Percentiles rank a stretch among this genome's conserved stretches.
Conservation (phyloP, 1,139 yeast genomes). For the Pneumocystis canis region DNA sequence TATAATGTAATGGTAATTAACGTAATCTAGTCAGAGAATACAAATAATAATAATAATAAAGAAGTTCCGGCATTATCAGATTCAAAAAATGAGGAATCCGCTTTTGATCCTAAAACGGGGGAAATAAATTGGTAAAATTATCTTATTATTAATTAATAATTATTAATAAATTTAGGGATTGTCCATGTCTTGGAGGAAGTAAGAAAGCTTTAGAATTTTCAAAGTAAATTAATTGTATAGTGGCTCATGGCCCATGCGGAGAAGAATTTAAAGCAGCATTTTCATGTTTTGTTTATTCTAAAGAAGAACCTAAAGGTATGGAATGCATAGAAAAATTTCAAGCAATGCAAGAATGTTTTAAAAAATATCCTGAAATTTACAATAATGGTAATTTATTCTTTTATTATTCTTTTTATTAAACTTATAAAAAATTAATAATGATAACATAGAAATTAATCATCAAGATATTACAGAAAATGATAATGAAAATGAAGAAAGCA, state of each 20-base stretch:
- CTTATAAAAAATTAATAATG: not conserved
- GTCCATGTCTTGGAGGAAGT: slow-evolving; percentile 96
- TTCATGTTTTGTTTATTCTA: slow-evolving; percentile 88
- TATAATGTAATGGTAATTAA: not conserved
- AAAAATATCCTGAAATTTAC: slow-evolving; percentile 83
- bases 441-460: too few relatives aligned
- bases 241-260: slow-evolving; percentile 57
- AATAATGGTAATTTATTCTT: slow-evolving; percentile 41
- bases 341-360: slow-evolving; percentile 85
- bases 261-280: slow-evolving; percentile 90
- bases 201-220: slow-evolving; percentile 42
- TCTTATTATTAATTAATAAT: not conserved
- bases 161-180: slow-evolving; percentile 33
- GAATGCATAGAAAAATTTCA: slow-evolving; percentile 90
- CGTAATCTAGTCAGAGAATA: not conserved
- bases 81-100: slow-evolving; percentile 24
- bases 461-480: not conserved
- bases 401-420: not conserved
- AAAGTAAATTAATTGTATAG: not conserved
- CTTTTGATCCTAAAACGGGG: slow-evolving; percentile 93
- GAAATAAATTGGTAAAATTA: slow-evolving; percentile 80
- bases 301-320: slow-evolving; percentile 90
- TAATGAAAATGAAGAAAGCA: not conserved
- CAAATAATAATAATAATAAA: not conserved
- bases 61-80: not conserved